Base-by-base conservation (phyloP, 805 yeast genomes). In the Yamadazyma akitaensis region DNA sequence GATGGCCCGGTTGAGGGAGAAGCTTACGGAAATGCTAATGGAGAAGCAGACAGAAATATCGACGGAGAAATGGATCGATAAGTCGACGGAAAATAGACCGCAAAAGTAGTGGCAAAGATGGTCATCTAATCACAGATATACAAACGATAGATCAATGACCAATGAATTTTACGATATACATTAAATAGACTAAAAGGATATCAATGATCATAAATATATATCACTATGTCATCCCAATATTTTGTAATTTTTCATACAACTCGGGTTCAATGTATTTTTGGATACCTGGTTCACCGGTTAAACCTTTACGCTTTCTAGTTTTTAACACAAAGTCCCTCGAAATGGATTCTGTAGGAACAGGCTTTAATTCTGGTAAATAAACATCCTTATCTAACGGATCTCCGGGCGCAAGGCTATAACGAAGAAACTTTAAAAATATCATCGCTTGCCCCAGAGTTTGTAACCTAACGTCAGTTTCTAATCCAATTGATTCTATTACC, bases 291-390 rank as follows among this genome's bases (percentile, higher is more conserved):
- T 85, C 95, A 12, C 84, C 88, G 7, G 81, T 75, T 31, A 92
- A 65, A 0, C 97, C 98, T 61, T 90, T 92, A 56, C 97, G 77
- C 56, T 82, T 80, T 61, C 99, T 76, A 0, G 97, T 89, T 63
- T 95, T 94, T 67, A 88, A 67, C 26, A 89, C 84, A 57, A 90
- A 88, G 64, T 94, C 99, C 47, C 99, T 73, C 1, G 97, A 92
- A 48, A 91, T 67, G 2, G 86, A 81, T 9, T 70, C 69, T 0
- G 73, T 65, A 5, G 85, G 83, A 1, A 94, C 96, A 0, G 96
- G 88, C 54, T 81, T 81, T 60, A 92, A 71, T 36, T 82, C 75
- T 5, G 90, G 89, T 34, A 89, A 75, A 40, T 65, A 68, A 14
- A 79, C 77, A 28, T 79, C 76, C 18, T 68, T 66, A 61, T 92